Evolutionary conservation across 2,329 filamentous ascomycete genomes (phyloP).

Genomic region (Fusarium pseudoanthophilum): DNA sequence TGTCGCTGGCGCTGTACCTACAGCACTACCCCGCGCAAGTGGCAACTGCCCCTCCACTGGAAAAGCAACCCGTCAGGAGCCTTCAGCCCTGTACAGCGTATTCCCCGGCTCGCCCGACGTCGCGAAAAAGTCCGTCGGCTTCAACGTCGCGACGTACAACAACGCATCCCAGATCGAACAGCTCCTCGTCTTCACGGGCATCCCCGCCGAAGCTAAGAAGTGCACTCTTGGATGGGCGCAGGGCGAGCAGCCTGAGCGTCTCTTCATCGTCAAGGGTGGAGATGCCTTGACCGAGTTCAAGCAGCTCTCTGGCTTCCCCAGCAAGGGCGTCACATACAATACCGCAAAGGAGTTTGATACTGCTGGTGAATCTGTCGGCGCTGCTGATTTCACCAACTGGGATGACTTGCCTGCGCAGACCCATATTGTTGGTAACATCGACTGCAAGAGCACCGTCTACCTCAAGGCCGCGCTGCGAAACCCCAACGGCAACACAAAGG

Average conservation of each 20-base stretch:
- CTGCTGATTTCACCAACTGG: slow-evolving; percentile 49
- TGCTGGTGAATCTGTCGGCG: slow-evolving; percentile 22
- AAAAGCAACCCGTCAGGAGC: not conserved
- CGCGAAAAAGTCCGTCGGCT: slow-evolving; percentile 20
- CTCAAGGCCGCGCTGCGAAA: slow-evolving; percentile 42
- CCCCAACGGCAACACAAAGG: slow-evolving; percentile 40
- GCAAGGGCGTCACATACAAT: slow-evolving; percentile 33
- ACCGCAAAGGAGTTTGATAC: slow-evolving; percentile 40
- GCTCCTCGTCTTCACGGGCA: slow-evolving; percentile 46
- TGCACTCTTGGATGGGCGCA: slow-evolving; percentile 50
- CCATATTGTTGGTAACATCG: slow-evolving; percentile 42
- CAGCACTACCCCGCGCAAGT: slow-evolving; percentile 15
- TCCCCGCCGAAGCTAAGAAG: slow-evolving; percentile 44
- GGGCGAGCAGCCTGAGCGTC: slow-evolving; percentile 52
- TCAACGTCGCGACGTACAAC: slow-evolving; percentile 42
- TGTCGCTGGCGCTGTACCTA: slow-evolving; percentile 16
- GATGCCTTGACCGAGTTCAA: slow-evolving; percentile 40
- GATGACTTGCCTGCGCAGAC: slow-evolving; percentile 27
- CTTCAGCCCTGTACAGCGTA: slow-evolving; percentile 32
- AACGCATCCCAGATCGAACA: slow-evolving; percentile 46
- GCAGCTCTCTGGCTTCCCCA: slow-evolving; percentile 45
- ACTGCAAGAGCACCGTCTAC: slow-evolving; percentile 47
- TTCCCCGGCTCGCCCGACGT: slow-evolving; percentile 31
- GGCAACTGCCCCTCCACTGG: slow-evolving; percentile 13
- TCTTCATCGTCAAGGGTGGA: slow-evolving; percentile 50